phyloP scores from a whole-genome alignment of 495 filamentous ascomycete genomes.

The Annulohypoxylon nitens region DNA sequence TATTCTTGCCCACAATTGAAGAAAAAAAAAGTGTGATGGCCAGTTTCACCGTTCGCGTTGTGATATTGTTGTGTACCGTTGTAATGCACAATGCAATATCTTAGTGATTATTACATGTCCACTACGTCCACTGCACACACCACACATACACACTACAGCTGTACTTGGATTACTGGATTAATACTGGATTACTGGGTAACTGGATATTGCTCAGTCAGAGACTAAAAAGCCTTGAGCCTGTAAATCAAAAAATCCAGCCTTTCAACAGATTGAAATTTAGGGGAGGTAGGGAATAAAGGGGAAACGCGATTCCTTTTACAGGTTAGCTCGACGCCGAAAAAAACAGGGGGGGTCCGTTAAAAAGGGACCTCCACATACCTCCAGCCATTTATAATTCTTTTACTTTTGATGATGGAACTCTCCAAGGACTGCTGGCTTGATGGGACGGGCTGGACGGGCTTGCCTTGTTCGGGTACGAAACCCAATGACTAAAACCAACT shows the following conservation, averaged over 20 bases:
- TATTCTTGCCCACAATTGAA: constrained; percentile 43
- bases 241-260: constrained; percentile 10
- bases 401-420: neutral
- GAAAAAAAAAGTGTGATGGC: constrained; percentile 41
- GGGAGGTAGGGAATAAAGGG: constrained; percentile 50
- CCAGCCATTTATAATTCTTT: constrained; percentile 45
- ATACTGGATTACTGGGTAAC: neutral
- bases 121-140: neutral
- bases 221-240: neutral
- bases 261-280: constrained; percentile 42
- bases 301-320: constrained; percentile 43
- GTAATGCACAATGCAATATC: constrained; percentile 34
- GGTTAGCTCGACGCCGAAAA: constrained; percentile 28
- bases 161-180: constrained; percentile 11
- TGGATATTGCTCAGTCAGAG: neutral
- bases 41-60: constrained; percentile 41
- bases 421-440: constrained; percentile 1
- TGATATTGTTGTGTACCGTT: constrained; percentile 45
- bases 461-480: constrained; percentile 38
- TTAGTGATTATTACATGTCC: constrained; percentile 27
- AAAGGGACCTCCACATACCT: constrained; percentile 28
- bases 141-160: neutral
- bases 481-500: constrained; percentile 26
- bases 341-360: constrained; percentile 17
- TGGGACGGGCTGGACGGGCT: constrained; percentile 29